Base-by-base conservation (phyloP, 192 early-diverging fungal genomes). In the Podila horticola region DNA sequence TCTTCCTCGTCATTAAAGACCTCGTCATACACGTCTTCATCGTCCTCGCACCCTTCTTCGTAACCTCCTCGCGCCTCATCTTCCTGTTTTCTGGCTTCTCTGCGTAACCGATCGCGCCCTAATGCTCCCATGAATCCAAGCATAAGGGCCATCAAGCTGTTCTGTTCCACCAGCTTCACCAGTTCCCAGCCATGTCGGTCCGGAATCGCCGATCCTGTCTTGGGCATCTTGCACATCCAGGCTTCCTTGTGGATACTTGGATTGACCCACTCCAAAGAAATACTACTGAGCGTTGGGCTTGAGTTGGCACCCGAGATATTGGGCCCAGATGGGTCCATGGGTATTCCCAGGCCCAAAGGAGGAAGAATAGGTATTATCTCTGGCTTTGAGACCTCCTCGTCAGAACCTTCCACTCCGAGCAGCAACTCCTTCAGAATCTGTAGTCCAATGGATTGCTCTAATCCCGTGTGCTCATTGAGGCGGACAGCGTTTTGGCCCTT, bases 381-480 rank as follows among this genome's bases (percentile, higher is more conserved):
- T 9, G 61, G 1, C 30, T 69, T 67, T 65, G 45, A 66, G 36
- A 3, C 74, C n/a, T 82, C 81, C 28, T 89, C 85, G 13, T 86
- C 83, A 8, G 84, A 82, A 15, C 62, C 62, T 51, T 81, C 77
- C 0, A 81, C 77, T 34, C 77, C 77, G 26, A 89, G 48, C 49
- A 89, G 31, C 1, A 75, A 57, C 51, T 89, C 87, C 36, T 84
- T 85, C 15, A 89, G 66, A 20, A 89, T 83, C 30, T 86, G 87
- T 1, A 89, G 69, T 10, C 84, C 85, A 45, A 89, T 85, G 11
- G 79, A 76, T 58, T 85, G 76, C 45, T 86, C 85, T 12, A 82
- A 52, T 22, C 77, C 67, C 5, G 77, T 73, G 26, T 81, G 77
- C 55, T 81, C 77, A 65, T 81, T 81, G 66, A 81, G 26, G 13